Evolutionary conservation across 1,139 yeast species (phyloP).

Genomic region (Cylindricascospora bacillispora): DNA sequence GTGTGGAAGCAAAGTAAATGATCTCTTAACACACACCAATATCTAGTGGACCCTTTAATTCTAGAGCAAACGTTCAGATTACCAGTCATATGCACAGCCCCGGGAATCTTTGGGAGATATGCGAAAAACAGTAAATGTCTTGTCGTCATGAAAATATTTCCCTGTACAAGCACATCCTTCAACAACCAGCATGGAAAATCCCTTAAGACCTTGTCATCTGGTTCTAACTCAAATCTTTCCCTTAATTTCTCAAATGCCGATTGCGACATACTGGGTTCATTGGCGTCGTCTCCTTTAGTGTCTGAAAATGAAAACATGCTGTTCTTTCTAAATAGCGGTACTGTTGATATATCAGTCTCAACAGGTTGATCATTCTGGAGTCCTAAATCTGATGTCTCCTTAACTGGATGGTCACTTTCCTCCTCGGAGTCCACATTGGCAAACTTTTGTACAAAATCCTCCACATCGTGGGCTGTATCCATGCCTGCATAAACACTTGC

Average conservation of each 20-base stretch:
- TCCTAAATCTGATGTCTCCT: slow-evolving; percentile 10
- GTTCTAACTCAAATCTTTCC: slow-evolving; percentile 30
- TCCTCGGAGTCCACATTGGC: slow-evolving; percentile 1
- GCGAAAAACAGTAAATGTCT: slow-evolving; percentile 65
- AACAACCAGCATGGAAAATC: slow-evolving; percentile 71
- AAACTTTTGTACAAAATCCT: slow-evolving; percentile 12
- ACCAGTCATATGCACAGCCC: slow-evolving; percentile 22
- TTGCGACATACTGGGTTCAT: slow-evolving; percentile 1
- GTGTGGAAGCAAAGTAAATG: slow-evolving; percentile 58
- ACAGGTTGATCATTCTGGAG: neutral
- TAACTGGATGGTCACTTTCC: slow-evolving; percentile 7
- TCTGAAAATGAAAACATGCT: slow-evolving; percentile 29
- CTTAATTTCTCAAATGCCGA: slow-evolving; percentile 18
- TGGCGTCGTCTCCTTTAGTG: slow-evolving; percentile 12
- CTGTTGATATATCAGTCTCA: neutral
- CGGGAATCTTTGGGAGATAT: slow-evolving; percentile 46
- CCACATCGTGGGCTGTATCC: slow-evolving; percentile 18
- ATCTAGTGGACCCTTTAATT: slow-evolving; percentile 28
- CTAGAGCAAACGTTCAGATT: slow-evolving; percentile 20
- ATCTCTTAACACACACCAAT: slow-evolving; percentile 70
- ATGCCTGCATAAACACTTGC: slow-evolving; percentile 43
- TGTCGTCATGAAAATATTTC: slow-evolving; percentile 64
- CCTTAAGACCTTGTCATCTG: slow-evolving; percentile 39
- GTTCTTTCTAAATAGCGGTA: slow-evolving; percentile 6
- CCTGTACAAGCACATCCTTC: slow-evolving; percentile 73